Evolutionary conservation across 495 filamentous ascomycete genomes (phyloP).

Genomic region (Patellaria atrata): DNA sequence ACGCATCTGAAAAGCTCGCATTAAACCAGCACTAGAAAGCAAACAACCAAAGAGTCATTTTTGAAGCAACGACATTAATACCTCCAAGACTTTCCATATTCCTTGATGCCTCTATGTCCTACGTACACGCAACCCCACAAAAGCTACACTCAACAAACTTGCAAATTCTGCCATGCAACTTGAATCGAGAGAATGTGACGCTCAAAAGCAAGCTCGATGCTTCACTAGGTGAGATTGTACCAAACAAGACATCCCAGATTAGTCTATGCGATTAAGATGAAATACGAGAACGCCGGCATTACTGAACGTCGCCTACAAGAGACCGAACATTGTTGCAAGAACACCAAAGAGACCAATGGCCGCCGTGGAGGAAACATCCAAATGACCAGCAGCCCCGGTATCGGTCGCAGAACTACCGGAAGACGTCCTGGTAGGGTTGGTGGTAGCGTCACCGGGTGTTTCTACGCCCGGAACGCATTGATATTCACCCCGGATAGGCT

Average conservation of each 20-base stretch:
- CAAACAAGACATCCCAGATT: conserved; percentile 5
- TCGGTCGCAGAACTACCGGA: conserved; percentile 12
- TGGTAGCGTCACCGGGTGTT: conserved; percentile 19
- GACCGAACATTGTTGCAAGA: conserved; percentile 26
- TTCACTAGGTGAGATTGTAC: no score
- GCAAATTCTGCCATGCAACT: no score
- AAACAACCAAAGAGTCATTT: no score
- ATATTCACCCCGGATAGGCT: conserved; percentile 32
- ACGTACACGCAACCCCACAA: no score
- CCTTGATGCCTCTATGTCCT: no score
- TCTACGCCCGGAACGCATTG: conserved; percentile 26
- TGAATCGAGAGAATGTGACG: no score
- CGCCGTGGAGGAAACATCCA: conserved; percentile 19
- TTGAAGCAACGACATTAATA: no score
- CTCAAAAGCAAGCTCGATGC: no score
- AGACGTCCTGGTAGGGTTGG: conserved; percentile 12
- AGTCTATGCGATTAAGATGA: conserved; percentile 21
- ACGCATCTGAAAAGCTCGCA: no score
- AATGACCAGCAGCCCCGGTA: conserved; percentile 20
- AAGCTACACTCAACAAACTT: no score
- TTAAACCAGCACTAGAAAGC: no score
- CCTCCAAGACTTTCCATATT: no score
- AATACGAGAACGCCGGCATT: conserved; percentile 18
- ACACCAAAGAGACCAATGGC: conserved; percentile 24
- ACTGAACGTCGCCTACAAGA: conserved; percentile 22